Conservation (phyloP, 2,329 filamentous ascomycete genomes). For the Helminthosporium solani region DNA sequence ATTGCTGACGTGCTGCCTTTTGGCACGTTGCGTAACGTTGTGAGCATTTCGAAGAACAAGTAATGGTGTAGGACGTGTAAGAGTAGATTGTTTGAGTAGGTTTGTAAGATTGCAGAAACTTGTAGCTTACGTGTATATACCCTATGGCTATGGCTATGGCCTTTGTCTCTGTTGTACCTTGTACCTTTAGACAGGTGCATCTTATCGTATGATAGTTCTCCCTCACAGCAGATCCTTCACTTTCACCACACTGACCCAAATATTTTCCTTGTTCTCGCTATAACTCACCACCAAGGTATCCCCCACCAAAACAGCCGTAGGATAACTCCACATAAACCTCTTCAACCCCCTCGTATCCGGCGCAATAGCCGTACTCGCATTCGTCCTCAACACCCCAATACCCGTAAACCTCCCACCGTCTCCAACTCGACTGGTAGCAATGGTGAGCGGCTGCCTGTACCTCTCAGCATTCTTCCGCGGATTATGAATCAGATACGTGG, state of each 20-base stretch:
- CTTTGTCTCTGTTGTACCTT: too few relatives aligned
- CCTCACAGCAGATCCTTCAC: constrained; percentile 8
- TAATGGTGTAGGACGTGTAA: constrained; percentile 5
- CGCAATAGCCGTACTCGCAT: constrained; percentile 13
- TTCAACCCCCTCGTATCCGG: constrained; percentile 14
- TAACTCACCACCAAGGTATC: constrained; percentile 12
- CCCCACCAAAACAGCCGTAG: constrained; percentile 12
- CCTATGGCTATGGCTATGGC: too few relatives aligned
- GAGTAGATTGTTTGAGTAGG: not conserved
- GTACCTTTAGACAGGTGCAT: too few relatives aligned
- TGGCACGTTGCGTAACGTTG: constrained; percentile 71
- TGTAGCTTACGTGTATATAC: too few relatives aligned
- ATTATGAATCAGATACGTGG: constrained; percentile 13
- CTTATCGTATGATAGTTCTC: too few relatives aligned
- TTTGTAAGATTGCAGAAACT: not conserved
- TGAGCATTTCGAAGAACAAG: constrained; percentile 38
- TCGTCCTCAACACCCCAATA: constrained; percentile 14
- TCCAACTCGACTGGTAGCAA: constrained; percentile 9
- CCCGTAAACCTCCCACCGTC: constrained; percentile 7
- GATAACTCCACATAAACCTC: constrained; percentile 16
- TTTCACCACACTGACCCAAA: constrained; percentile 14
- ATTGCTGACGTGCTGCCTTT: constrained; percentile 89
- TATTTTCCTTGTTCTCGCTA: constrained; percentile 19
- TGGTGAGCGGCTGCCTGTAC: constrained; percentile 12
- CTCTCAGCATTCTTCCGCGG: constrained; percentile 12